Base-by-base conservation (phyloP, 768 basidiomycete species). In the Phanerochaete sordida region DNA sequence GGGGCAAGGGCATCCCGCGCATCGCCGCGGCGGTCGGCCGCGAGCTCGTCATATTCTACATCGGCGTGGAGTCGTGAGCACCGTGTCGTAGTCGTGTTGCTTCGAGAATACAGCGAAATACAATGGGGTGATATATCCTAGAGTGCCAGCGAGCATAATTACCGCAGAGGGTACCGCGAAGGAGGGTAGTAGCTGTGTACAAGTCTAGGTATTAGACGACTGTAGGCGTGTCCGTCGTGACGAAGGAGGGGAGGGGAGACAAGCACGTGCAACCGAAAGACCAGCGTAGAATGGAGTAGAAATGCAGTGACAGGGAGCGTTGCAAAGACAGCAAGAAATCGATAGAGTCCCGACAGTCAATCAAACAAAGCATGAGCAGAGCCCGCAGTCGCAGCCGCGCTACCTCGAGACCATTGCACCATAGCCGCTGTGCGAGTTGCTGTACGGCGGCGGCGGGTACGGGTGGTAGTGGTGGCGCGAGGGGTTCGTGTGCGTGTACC, bases 11-110 rank as follows among this genome's bases (percentile, higher is more conserved):
- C 24, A 86, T 85, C 59, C 86, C 87, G 46, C 76, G 84, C 31
- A 80, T 93, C 57, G 91, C 81, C 2, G 84, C 85, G 11, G 88
- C 86, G 9, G 77, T 88, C 24, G 87, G 87, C 35, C 73, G 77
- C 56, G 80, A 80, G 49, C 70, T 91, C 5, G 69, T 80, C 26
- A 75, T 91, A 51, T 86, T 89, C 62, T 77, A 81, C 60, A 84
- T 91, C 60, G 86, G 84, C 12, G 79, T 84, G 39, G 87, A 90
- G 62, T 77, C 67, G 27, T 70, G 30, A 47, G 37, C 3, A 31
- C 45, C 3, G 30, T 21, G 44, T 23, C 37, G 8, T 28, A 13
- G 30, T 26, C 28, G 19, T 21, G 30, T 51, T 6, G 1, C 9
- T 43, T 9, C 5, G 39, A 4, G 19, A 12, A 43, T 43, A 16